These are phyloP conservation scores for Daldinia decipiens DNA, from an alignment of 495 filamentous ascomycete genomes.

Conservation along the genomic window DNA sequence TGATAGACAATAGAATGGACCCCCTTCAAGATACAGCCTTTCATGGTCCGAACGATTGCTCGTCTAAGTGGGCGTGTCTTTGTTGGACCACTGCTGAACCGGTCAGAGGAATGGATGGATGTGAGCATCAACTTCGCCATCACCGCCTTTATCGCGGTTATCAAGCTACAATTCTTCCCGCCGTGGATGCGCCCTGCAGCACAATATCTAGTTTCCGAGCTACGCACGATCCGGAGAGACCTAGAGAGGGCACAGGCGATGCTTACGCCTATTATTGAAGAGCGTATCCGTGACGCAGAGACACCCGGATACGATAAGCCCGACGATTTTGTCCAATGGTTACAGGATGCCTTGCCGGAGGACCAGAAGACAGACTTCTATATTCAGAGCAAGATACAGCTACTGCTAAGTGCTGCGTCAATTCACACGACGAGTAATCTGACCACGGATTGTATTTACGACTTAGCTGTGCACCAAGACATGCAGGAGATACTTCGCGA, in stretches of 20 bases:
- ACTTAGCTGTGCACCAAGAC: conserved; percentile 63
- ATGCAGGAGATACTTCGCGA: conserved; percentile 60
- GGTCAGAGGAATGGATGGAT: conserved; percentile 51
- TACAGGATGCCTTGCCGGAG: conserved; percentile 47
- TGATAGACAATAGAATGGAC: conserved; percentile 48
- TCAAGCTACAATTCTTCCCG: conserved; percentile 53
- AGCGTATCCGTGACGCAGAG: conserved; percentile 46
- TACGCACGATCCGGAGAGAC: conserved; percentile 45
- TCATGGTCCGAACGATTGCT: conserved; percentile 49
- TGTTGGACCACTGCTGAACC: conserved; percentile 48
- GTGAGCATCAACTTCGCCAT: conserved; percentile 52
- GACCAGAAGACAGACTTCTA: conserved; percentile 47
- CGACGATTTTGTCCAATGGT: conserved; percentile 51
- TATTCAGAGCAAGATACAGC: conserved; percentile 47
- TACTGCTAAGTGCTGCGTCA: conserved; percentile 50
- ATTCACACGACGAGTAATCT: conserved; percentile 54
- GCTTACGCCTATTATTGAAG: conserved; percentile 48
- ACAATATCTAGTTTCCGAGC: conserved; percentile 48
- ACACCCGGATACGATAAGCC: conserved; percentile 43
- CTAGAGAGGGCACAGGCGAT: conserved; percentile 45
- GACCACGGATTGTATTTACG: conserved; percentile 53
- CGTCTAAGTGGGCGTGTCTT: conserved; percentile 50
- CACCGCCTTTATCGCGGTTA: conserved; percentile 52
- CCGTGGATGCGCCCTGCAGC: conserved; percentile 50
- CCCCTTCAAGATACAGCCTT: conserved; percentile 51